Evolutionary conservation across 2,329 filamentous ascomycete species (phyloP).

Genomic region (Scytalidium lignicola): DNA sequence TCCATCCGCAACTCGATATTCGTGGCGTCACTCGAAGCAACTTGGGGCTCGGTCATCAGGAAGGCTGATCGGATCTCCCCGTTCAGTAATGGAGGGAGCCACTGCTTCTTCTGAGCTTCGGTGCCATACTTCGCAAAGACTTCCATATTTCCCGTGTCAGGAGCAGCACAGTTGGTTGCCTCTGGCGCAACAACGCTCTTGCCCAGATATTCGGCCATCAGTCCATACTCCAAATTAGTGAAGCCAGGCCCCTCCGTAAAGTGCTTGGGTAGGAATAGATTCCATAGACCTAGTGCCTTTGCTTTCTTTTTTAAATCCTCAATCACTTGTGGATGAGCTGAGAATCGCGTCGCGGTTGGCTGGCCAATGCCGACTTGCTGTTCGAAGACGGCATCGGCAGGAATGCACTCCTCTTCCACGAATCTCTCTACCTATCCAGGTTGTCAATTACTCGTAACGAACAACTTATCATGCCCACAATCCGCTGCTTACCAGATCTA

Average conservation of each 20-base stretch:
- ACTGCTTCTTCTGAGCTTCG: constrained; percentile 72
- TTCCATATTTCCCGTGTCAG: constrained; percentile 91
- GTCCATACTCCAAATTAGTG: constrained; percentile 86
- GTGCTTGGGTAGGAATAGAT: constrained; percentile 92
- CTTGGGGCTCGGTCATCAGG: constrained; percentile 83
- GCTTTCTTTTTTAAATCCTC: constrained; percentile 85
- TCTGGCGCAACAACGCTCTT: constrained; percentile 75
- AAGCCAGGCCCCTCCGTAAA: constrained; percentile 90
- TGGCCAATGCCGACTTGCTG: constrained; percentile 71
- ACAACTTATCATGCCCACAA: neutral
- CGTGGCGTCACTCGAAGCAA: constrained; percentile 80
- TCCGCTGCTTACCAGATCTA: constrained; percentile 29
- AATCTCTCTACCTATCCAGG: constrained; percentile 68
- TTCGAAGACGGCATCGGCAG: constrained; percentile 70
- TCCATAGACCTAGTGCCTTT: constrained; percentile 80
- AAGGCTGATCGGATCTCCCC: constrained; percentile 82
- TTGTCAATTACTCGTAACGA: neutral
- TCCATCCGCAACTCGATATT: constrained; percentile 81
- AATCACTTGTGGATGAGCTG: constrained; percentile 68
- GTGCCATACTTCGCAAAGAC: constrained; percentile 84
- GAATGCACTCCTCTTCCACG: constrained; percentile 87
- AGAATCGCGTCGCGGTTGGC: constrained; percentile 63
- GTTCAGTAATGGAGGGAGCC: constrained; percentile 72
- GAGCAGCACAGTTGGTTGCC: constrained; percentile 80
- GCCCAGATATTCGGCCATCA: constrained; percentile 92